Evolutionary conservation across 495 filamentous ascomycete species (phyloP), one percentile per base, ranked within the genome.

Genomic region (Penicillium arizonense): DNA sequence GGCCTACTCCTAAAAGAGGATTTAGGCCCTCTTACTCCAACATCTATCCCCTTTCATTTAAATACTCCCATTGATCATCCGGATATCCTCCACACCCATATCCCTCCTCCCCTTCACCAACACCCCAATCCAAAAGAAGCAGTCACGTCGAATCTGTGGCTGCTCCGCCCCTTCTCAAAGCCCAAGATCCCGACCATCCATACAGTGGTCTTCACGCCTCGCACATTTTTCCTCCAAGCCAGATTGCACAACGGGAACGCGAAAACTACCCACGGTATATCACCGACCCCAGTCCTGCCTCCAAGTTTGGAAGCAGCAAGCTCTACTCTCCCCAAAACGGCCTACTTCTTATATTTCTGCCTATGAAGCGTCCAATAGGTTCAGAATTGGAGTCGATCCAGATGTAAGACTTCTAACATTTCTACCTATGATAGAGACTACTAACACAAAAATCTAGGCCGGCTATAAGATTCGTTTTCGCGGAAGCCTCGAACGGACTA

Each of bases 391-490:
- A 3, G 9, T 49, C 5, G 46, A 49, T 9, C 36, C 46, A 1
- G 45, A 49, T n/a, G 46, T 48, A 18, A 38, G 45, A 8, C 4
- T 28, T 38, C 12, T 16, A 34, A 3, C 23, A 14, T 18, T 32
- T 16, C 14, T 36, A 21, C 33, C 24, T 45, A 5, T 9, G 18
- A 24, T 10, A 2, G 26, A 33, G 33, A 33, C 43, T 45, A 5
- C 11, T 26, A 14, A 14, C 12, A 34, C 4, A 36, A 8, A 13
- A 18, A 39, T 16, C n/a, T 18, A 49, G 46, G n/a, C 36, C 11
- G 35, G 20, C n/a, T 40, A 39, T 13, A 40, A 49, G 11, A 40
- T 49, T 49, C 21, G 12, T 49, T 18, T 49, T 49, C 23, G 21
- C 13, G 13, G 11, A 11, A 24, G 46, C 7, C 16, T 11, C 13